Evolutionary conservation across 164 flowering plant species (phyloP).

Genomic region (Buxus sempervirens): DNA sequence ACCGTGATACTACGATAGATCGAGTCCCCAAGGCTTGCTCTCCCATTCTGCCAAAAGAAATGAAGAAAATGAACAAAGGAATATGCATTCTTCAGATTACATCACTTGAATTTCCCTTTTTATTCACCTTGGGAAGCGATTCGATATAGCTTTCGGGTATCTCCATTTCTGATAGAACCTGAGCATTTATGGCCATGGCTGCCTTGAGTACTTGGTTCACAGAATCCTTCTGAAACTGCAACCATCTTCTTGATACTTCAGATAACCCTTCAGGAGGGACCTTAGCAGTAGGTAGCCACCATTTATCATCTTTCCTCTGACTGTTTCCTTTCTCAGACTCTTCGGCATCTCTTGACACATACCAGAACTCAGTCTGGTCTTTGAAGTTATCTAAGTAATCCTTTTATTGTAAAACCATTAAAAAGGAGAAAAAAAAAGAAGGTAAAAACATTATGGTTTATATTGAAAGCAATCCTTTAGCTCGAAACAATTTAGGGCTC

Average conservation of each 20-base stretch:
- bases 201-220: constrained; percentile 93
- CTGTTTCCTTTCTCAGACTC: constrained; percentile 39
- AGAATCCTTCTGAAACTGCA: constrained; percentile 72
- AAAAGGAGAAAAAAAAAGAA: too few relatives aligned
- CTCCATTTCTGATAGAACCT: constrained; percentile 76
- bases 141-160: constrained; percentile 87
- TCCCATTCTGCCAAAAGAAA: constrained; percentile 48
- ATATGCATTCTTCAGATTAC: neutral
- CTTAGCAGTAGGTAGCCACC: constrained; percentile 81
- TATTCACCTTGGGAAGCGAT: constrained; percentile 81
- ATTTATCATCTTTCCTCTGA: constrained; percentile 59
- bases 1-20: constrained; percentile 75
- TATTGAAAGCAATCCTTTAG: neutral
- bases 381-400: constrained; percentile 58
- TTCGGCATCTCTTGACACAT: constrained; percentile 44
- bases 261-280: constrained; percentile 75
- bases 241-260: constrained; percentile 54
- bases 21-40: constrained; percentile 76
- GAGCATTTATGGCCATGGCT: constrained; percentile 92
- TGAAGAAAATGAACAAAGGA: neutral
- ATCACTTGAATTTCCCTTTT: neutral
- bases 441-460: neutral
- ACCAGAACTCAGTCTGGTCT: constrained; percentile 68
- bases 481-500: neutral
- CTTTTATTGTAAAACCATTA: constrained; percentile 27